Evolutionary conservation across 129 eudicot genomes (phyloP), one percentile per base, ranked within the genome.

Genomic region (Pseudognaphalium luteoalbum): DNA sequence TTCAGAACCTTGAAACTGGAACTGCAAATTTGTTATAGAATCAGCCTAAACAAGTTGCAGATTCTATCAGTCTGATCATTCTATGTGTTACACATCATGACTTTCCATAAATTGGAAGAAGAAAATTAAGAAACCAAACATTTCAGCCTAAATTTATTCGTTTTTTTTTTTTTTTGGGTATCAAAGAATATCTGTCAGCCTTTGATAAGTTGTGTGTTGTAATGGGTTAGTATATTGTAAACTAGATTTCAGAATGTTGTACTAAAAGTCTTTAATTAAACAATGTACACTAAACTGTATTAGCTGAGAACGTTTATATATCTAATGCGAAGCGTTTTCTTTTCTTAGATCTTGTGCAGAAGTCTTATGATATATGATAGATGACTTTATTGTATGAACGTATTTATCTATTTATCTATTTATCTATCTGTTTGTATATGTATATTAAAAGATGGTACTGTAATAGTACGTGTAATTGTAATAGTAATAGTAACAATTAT

Each of bases 1-100:
- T 64, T 57, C n/a, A 58, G 56, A 29, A 47, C 7, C 42, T 7
- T 37, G 42, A 50, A 81, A 54, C 19, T 14, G 37, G 63, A 61
- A 68, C 65, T 68, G 69, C 74, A 70, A 70, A 30, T 32, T 70
- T 82, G 78, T 37, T 81, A 81, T 76, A 56, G 33, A 52, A 51
- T 47, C 62, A 73, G 52, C 50, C 69, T 71, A 77, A 65, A 52
- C 34, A 76, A 16, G 35, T 54, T 73, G 78, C 78, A 33, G 83
- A 35, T 41, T 73, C 69, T 68, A 80, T 76, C 19, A 5, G 32
- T 12, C 33, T 74, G 71, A 44, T n/a, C 67, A 35, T 76, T 56
- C 54, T 67, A 76, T 52, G 74, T 37, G 54, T 66, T 66, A 35
- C 52, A 33, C 73, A 30, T 32, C 35, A 67, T 34, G 58, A 52